Conservation (phyloP, 2,329 filamentous ascomycete genomes). For the Stemphylium lycopersici region DNA sequence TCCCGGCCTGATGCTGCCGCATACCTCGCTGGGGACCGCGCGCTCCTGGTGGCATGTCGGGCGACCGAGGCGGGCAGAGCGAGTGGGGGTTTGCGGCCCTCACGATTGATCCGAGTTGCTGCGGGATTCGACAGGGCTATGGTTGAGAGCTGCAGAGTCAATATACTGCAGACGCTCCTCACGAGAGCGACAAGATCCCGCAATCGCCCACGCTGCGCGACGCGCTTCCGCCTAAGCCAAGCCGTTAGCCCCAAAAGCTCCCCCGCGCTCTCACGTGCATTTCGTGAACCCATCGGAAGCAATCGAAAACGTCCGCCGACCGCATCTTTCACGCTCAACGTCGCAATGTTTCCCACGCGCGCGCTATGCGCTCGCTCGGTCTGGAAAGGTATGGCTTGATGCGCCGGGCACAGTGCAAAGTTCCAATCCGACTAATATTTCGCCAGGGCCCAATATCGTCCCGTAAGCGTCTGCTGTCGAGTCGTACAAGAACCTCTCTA, state of each 20-base stretch:
- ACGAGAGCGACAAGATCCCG: background rate
- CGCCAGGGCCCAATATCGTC: slow-evolving; percentile 71
- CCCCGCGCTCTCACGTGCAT: slow-evolving; percentile 36
- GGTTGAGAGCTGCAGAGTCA: background rate
- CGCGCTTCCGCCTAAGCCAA: slow-evolving; percentile 41
- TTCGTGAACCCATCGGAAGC: slow-evolving; percentile 21
- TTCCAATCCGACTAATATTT: slow-evolving; percentile 48
- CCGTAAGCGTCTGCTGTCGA: slow-evolving; percentile 59
- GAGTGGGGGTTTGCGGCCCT: background rate
- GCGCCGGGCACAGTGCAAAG: slow-evolving; percentile 53
- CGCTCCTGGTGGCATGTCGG: slow-evolving; percentile 35
- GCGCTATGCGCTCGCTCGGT: slow-evolving; percentile 72
- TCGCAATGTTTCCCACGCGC: slow-evolving; percentile 71
- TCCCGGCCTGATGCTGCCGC: slow-evolving; percentile 4
- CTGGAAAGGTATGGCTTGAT: slow-evolving; percentile 76
- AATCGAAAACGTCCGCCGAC: slow-evolving; percentile 31
- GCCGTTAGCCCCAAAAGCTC: slow-evolving; percentile 18
- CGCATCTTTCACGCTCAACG: slow-evolving; percentile 32
- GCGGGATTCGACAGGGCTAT: background rate
- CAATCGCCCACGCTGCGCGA: slow-evolving; percentile 22
- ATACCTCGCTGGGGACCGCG: slow-evolving; percentile 38
- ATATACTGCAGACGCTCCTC: background rate
- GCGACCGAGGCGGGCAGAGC: background rate
- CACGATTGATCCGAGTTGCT: background rate
- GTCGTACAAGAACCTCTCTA: slow-evolving; percentile 17